Evolutionary conservation across 192 early-diverging fungal genomes (phyloP), one percentile per base, ranked within the genome.

Genomic region (Fimicolochytrium jonesii): DNA sequence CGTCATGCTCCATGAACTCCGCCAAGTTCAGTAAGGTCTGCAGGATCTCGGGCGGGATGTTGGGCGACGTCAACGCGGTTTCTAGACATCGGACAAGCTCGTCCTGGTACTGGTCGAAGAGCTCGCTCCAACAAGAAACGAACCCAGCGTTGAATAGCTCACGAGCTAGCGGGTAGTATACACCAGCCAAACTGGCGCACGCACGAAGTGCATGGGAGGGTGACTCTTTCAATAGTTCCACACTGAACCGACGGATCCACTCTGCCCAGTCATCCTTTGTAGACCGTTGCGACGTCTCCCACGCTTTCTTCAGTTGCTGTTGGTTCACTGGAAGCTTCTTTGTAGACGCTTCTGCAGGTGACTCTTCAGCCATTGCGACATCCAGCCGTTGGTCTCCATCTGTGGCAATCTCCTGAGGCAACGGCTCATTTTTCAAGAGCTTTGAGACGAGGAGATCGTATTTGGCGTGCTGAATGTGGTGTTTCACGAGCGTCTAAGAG

Each of bases 1-100:
- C 91, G 64, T 99, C 93, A 55, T 93, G 92, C 76, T 99, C 96
- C 96, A 99, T 99, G 54, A 93, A 96, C 68, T 95, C 96, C 4
- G 95, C 94, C 30, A 99, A 81, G 48, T 95, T 93, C 33, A 99
- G 79, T 20, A 99, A 77, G 0, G 85, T 88, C 64, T 93, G 91
- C 64, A 92, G 76, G 36, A 97, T 90, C 59, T 99, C 93, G 0
- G 92, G 84, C n/a, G 95, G 92, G 37, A 92, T 92, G 43, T 88
- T 90, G 4, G 78, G 76, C 6, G 91, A 86, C 3, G 78, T 82
- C 2, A 96, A 74, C 3, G 92, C 95, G 1, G 83, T 88, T 66
- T 93, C 88, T 34, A 98, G 65, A 0, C 86, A 87, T 25, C 62
- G 66, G 0, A 93, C 89, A 10, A 98, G 74, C 48, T 93, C 94